Evolutionary conservation across 257 asterid genomes (phyloP).

Genomic region (Lithospermum erythrorhizon): DNA sequence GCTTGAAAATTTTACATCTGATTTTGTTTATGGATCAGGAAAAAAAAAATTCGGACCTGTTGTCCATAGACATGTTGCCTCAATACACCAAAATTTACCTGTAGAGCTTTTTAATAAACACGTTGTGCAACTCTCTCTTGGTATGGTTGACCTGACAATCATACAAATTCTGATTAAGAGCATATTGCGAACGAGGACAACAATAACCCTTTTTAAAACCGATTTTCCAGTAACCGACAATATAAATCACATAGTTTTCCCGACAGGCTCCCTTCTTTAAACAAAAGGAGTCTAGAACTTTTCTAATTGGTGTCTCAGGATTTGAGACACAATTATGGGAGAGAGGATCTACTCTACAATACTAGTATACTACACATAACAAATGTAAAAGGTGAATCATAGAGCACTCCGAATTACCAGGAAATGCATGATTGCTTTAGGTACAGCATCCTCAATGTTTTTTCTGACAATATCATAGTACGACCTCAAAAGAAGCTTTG

Average conservation of each 20-base stretch:
- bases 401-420: constrained; percentile 42
- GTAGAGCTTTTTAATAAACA: constrained; percentile 62
- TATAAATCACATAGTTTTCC: too few species aligned
- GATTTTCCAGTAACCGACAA: background rate
- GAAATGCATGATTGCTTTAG: constrained; percentile 91
- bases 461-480: constrained; percentile 81
- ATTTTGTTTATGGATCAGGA: background rate
- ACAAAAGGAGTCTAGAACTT: too few species aligned
- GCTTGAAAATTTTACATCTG: background rate
- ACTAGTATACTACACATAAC: too few species aligned
- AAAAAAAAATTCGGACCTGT: background rate
- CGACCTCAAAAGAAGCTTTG: constrained; percentile 56
- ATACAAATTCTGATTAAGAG: constrained; percentile 3
- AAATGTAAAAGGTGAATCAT: background rate
- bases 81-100: constrained; percentile 45
- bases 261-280: too few species aligned
- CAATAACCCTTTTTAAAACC: background rate
- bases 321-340: too few species aligned
- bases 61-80: constrained; percentile 33
- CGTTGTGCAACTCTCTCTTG: constrained; percentile 79
- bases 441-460: constrained; percentile 62
- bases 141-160: constrained; percentile 71
- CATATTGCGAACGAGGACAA: background rate
- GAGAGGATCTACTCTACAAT: too few species aligned
- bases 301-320: too few species aligned